These are phyloP conservation scores for Glebionis coronaria DNA, from an alignment of 129 eudicot species.

Conservation along the genomic window DNA sequence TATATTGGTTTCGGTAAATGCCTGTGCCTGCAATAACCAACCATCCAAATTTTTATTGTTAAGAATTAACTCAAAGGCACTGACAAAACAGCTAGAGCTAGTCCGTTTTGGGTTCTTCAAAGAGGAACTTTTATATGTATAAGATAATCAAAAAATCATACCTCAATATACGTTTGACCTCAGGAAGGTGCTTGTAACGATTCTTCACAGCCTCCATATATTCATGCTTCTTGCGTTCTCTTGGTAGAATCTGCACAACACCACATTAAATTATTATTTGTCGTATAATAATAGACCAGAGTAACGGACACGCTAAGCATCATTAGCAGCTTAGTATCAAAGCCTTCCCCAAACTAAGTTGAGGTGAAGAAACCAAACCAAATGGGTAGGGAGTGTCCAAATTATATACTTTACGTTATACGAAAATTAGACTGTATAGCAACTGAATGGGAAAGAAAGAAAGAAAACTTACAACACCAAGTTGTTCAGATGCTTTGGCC, in stretches of 20 bases:
- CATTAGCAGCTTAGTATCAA: constrained; percentile 3
- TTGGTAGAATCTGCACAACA: constrained; percentile 73
- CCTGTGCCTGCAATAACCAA: constrained; percentile 64
- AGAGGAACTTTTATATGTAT: background rate
- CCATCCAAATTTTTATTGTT: background rate
- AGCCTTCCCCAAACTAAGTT: background rate
- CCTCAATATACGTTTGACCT: constrained; percentile 89
- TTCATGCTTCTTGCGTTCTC: constrained; percentile 90
- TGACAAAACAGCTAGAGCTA: background rate
- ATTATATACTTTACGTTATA: background rate
- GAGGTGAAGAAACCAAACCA: background rate
- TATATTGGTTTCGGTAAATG: constrained; percentile 84
- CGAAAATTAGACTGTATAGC: background rate
- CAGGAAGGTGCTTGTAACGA: constrained; percentile 96
- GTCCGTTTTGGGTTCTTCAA: background rate
- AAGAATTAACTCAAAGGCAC: background rate
- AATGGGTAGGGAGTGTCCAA: background rate
- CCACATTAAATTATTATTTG: background rate
- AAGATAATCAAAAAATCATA: constrained; percentile 13
- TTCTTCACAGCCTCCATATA: constrained; percentile 80
- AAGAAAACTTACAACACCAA: constrained; percentile 71
- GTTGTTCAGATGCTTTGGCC: constrained; percentile 95
- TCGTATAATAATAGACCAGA: too few relatives aligned
- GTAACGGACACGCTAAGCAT: background rate
- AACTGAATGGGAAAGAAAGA: background rate